These are phyloP conservation scores for Cryptococcus sp. DNA, from an alignment of 1,284 basidiomycete genomes.

Conservation along the genomic window DNA sequence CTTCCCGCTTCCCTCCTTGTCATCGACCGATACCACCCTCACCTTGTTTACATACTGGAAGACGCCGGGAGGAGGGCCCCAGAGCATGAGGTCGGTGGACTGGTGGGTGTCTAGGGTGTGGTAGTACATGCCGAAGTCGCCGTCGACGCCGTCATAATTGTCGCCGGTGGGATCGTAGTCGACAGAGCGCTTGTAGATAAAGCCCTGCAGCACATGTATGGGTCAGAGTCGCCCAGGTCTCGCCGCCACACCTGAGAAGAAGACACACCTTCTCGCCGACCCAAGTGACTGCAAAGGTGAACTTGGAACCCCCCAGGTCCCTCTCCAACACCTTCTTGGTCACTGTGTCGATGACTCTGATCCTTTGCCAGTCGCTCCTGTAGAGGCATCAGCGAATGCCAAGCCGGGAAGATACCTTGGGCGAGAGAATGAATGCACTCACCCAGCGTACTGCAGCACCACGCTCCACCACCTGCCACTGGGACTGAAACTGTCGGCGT, in stretches of 20 bases:
- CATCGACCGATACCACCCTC: constrained; percentile 4
- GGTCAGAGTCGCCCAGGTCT: no score
- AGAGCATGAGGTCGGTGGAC: constrained; percentile 11
- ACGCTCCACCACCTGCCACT: constrained; percentile 13
- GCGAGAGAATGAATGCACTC: background rate
- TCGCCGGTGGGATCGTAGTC: constrained; percentile 1
- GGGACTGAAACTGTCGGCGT: constrained; percentile 17
- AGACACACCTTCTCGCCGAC: constrained; percentile 13
- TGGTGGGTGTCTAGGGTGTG: constrained; percentile 16
- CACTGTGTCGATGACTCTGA: constrained; percentile 15
- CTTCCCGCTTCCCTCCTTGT: background rate
- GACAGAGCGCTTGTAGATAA: constrained; percentile 16
- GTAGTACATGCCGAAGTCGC: constrained; percentile 19
- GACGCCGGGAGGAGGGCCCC: constrained; percentile 1
- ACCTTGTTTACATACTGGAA: constrained; percentile 5
- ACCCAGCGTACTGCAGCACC: constrained; percentile 19
- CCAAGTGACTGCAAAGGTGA: constrained; percentile 21
- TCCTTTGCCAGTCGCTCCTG: constrained; percentile 22
- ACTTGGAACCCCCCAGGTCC: constrained; percentile 18
- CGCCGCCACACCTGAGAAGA: background rate
- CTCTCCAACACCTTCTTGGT: constrained; percentile 13
- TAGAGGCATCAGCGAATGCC: background rate
- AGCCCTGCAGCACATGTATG: constrained; percentile 8
- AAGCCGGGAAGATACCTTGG: background rate
- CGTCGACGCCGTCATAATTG: constrained; percentile 7